Percentiles rank a stretch among this genome's conserved stretches.
These are phyloP conservation scores for Citrus trifoliata DNA, from an alignment of 345 rosid genomes.

Conservation along the genomic window DNA sequence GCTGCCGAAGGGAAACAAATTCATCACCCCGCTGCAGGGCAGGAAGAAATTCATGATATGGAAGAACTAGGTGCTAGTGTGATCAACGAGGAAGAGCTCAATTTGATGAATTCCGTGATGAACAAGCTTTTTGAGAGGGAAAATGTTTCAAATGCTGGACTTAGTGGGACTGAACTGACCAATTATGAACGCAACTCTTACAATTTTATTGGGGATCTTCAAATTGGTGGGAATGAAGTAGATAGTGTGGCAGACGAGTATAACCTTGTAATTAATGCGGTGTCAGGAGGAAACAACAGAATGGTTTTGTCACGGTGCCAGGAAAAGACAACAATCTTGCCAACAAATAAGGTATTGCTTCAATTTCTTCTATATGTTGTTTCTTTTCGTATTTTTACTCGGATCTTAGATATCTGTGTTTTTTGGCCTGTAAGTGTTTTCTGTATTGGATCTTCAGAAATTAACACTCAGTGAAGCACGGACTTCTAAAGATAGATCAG, in stretches of 20 bases:
- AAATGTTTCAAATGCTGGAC: constrained; percentile 15
- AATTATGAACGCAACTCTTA: constrained; percentile 26
- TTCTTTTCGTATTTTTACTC: neutral
- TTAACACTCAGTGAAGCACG: constrained; percentile 20
- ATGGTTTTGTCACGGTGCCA: neutral
- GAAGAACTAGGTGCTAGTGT: constrained; percentile 33
- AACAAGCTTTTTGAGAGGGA: constrained; percentile 57
- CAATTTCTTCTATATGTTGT: neutral
- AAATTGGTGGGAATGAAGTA: constrained; percentile 17
- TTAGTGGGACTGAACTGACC: constrained; percentile 1
- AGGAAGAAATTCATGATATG: constrained; percentile 21
- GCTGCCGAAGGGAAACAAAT: constrained; percentile 23
- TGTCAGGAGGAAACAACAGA: constrained; percentile 19
- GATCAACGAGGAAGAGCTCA: constrained; percentile 54
- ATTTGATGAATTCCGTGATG: constrained; percentile 76
- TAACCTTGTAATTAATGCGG: constrained; percentile 40
- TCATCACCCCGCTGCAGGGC: constrained; percentile 20
- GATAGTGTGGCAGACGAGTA: constrained; percentile 29
- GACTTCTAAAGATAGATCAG: constrained; percentile 21
- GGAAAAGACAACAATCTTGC: constrained; percentile 1
- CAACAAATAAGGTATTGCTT: constrained; percentile 21
- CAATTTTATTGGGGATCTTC: constrained; percentile 18
- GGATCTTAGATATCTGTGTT: neutral
- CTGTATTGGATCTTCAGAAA: constrained; percentile 32
- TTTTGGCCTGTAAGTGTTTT: neutral